Evolutionary conservation across 192 early-diverging fungal genomes (phyloP).

Genomic region (Coemansia sp.): DNA sequence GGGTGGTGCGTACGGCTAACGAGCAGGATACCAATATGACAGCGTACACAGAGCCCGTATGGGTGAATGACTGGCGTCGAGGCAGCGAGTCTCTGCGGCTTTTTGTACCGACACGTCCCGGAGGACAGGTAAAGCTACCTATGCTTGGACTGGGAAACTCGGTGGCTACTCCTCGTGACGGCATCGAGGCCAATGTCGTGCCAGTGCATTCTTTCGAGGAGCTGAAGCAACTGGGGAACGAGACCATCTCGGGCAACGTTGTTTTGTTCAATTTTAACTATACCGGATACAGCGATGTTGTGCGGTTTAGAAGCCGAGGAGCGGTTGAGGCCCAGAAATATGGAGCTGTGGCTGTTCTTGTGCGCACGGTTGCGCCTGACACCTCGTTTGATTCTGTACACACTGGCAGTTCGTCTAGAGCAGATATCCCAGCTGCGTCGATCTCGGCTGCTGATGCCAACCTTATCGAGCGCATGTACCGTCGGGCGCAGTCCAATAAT

Average conservation of each 20-base stretch:
- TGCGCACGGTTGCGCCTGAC: constrained; percentile 56
- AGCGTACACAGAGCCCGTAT: constrained; percentile 60
- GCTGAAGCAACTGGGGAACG: constrained; percentile 45
- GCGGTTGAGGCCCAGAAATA: constrained; percentile 44
- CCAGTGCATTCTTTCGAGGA: constrained; percentile 58
- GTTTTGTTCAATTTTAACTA: constrained; percentile 59
- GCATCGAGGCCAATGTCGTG: constrained; percentile 57
- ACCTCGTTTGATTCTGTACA: constrained; percentile 57
- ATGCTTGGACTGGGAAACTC: constrained; percentile 61
- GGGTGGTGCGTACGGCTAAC: constrained; percentile 57
- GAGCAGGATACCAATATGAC: constrained; percentile 39
- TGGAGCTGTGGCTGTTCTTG: constrained; percentile 59
- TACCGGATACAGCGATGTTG: constrained; percentile 21
- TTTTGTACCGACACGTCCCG: constrained; percentile 50
- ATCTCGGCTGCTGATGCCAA: constrained; percentile 60
- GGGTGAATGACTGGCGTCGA: constrained; percentile 58
- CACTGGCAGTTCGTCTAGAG: constrained; percentile 54
- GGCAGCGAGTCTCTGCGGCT: constrained; percentile 60
- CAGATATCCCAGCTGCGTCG: constrained; percentile 60
- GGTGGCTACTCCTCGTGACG: constrained; percentile 43
- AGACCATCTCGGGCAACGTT: constrained; percentile 47
- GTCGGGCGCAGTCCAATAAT: constrained; percentile 32
- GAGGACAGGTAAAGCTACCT: constrained; percentile 46
- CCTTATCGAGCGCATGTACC: constrained; percentile 54
- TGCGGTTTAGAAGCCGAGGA: constrained; percentile 30